Evolutionary conservation across 495 filamentous ascomycete species (phyloP), one percentile per base, ranked within the genome.

Genomic region (Penicillium turbatum): DNA sequence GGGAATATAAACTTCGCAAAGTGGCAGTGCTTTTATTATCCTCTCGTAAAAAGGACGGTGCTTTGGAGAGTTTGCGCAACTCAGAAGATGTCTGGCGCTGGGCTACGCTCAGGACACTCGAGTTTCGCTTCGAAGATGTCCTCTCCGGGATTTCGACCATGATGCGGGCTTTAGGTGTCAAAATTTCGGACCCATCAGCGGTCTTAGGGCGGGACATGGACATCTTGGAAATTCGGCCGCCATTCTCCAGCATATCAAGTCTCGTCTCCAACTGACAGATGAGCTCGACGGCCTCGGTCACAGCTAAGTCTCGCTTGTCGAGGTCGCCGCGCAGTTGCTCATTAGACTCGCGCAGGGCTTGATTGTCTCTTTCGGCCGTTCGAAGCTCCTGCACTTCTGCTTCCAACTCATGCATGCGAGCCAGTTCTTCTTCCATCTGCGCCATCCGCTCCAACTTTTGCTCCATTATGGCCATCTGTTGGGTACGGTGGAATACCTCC

Each of bases 231-330:
- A 19, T 36, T 30, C 56, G 59, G 26, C 53, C 59, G 41, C 54
- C 56, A 5, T 47, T 56, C 40, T 67, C 67, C 30, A 89, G 65
- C 47, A 81, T 70, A 27, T 86, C 80, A 3, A 87, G 70, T 59
- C 81, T 83, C 0, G 81, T 77, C 67, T 97, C 89, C 27, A 92
- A 68, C 37, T 79, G 74, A 42, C 86, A 83, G 45, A 97, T 96
- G 62, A 93, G 76, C 10, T 82, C 79, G 7, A 92, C 87, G 2
- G 92, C 92, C 63, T 96, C 90, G 41, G 85, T 82, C 2, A 96
- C 73, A 1, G 88, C 90, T 40, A 84, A 79, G 65, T 95, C 87
- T 27, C 87, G 77, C 60, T 86, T 86, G 43, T 89, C 83, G 49
- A 96, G 72, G 58, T 92, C 86, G 5, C 66, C 62, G 5, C 87